These are phyloP conservation scores for Suillus ampliporus DNA, from an alignment of 768 basidiomycete species.

Conservation along the genomic window DNA sequence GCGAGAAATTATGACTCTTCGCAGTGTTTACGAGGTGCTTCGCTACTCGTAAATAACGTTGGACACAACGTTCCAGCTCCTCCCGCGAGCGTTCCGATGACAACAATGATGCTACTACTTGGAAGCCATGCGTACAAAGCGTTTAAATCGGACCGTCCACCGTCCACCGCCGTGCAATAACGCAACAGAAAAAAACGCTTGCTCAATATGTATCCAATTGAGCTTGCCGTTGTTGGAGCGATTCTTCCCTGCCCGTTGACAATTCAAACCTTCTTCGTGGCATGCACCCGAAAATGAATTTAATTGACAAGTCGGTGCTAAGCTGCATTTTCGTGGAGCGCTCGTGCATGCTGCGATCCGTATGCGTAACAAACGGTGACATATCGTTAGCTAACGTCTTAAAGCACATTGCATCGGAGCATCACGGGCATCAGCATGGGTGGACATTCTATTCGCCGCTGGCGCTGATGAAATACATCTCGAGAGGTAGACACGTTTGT, in stretches of 20 bases:
- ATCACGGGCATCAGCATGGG: not conserved
- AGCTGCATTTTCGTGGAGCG: not conserved
- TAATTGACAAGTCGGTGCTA: not conserved
- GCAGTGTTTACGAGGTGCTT: not conserved
- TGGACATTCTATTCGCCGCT: not conserved
- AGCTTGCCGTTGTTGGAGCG: not conserved
- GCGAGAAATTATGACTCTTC: not conserved
- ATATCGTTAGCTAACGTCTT: not conserved
- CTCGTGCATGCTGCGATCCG: not conserved
- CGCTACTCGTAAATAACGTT: not conserved
- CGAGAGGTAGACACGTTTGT: not conserved
- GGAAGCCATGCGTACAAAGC: not conserved
- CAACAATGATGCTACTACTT: not conserved
- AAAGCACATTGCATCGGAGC: not conserved
- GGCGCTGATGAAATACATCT: not conserved
- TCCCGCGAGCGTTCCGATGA: not conserved
- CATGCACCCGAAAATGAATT: not conserved
- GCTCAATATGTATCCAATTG: too few relatives aligned
- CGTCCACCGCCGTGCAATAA: not conserved
- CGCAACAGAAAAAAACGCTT: not conserved
- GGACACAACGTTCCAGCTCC: not conserved
- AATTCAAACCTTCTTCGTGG: not conserved
- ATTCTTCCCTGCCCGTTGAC: not conserved
- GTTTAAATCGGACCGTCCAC: not conserved
- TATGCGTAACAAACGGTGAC: not conserved